Conservation (phyloP, 306 rosid species). For the Macrotyloma uniflorum region DNA sequence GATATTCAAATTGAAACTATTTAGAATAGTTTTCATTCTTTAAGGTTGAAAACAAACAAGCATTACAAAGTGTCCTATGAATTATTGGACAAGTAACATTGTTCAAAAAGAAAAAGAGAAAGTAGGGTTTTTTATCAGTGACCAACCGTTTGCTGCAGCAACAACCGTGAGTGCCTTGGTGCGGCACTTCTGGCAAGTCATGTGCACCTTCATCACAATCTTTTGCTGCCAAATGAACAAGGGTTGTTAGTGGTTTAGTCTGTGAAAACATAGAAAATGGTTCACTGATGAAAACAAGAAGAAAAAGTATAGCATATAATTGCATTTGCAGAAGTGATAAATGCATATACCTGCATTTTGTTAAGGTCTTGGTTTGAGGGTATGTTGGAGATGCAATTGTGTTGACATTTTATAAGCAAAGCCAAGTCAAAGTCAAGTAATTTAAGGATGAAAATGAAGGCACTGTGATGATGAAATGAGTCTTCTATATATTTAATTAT, state of each 20-base stretch:
- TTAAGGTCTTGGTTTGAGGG: background rate
- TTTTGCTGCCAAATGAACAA: slow-evolving; percentile 46
- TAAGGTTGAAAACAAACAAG: no score
- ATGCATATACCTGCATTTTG: slow-evolving; percentile 39
- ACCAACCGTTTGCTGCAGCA: slow-evolving; percentile 39
- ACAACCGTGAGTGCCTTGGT: slow-evolving; percentile 44
- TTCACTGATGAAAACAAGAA: background rate
- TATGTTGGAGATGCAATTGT: background rate
- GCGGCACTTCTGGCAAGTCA: slow-evolving; percentile 54
- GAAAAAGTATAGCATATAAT: background rate
- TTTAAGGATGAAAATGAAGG: background rate
- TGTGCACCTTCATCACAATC: slow-evolving; percentile 58
- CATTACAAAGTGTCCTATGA: no score
- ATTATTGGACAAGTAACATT: background rate
- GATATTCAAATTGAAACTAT: no score
- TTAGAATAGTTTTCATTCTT: no score
- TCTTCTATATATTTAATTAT: background rate
- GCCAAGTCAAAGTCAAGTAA: background rate
- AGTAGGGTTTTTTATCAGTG: background rate
- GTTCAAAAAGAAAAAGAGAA: no score
- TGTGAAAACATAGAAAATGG: background rate
- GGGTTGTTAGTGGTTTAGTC: background rate
- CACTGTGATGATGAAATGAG: background rate
- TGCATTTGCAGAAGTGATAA: background rate
- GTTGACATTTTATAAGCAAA: background rate